Conservation (phyloP, 1,284 basidiomycete genomes). For the Ustilago trichophora region DNA sequence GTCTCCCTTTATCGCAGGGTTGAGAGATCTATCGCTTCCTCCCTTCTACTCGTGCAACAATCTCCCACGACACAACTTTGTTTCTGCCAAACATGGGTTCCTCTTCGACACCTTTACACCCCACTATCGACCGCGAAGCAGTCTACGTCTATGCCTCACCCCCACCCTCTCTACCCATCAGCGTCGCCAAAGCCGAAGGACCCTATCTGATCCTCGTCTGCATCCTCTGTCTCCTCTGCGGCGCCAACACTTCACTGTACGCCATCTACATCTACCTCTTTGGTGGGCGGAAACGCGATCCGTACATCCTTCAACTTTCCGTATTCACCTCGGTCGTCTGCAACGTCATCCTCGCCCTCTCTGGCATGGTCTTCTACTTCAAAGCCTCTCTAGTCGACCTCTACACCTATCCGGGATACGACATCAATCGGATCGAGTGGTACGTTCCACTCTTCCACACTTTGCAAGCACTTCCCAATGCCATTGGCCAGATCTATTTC, state of each 20-base stretch:
- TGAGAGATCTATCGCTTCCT: too few species aligned
- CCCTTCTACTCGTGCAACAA: too few species aligned
- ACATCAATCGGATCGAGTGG: conserved; percentile 24
- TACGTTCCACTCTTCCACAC: conserved; percentile 18
- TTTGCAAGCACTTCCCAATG: conserved; percentile 12
- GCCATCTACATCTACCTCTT: conserved; percentile 24
- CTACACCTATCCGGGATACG: conserved; percentile 10
- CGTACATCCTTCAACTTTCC: conserved; percentile 4
- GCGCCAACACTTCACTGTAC: conserved; percentile 29
- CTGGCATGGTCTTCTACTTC: conserved; percentile 1
- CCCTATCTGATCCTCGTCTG: conserved; percentile 19
- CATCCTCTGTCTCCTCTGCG: conserved; percentile 7
- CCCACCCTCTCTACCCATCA: conserved; percentile 8
- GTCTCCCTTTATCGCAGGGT: too few species aligned
- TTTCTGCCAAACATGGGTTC: conserved; percentile 6
- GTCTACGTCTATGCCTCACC: conserved; percentile 11
- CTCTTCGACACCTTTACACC: too few species aligned
- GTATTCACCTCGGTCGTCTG: conserved; percentile 7
- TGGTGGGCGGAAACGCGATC: conserved; percentile 5
- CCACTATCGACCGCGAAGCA: too few species aligned
- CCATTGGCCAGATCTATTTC: conserved; percentile 37
- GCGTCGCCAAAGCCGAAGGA: conserved; percentile 11
- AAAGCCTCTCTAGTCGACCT: conserved; percentile 1
- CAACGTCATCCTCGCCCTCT: conserved; percentile 10
- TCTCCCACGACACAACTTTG: too few species aligned